A percentile compares a stretch with the other conserved stretches of the same genome.
phyloP scores from a whole-genome alignment of 2,329 filamentous ascomycete species.

The Colletotrichum agaves region DNA sequence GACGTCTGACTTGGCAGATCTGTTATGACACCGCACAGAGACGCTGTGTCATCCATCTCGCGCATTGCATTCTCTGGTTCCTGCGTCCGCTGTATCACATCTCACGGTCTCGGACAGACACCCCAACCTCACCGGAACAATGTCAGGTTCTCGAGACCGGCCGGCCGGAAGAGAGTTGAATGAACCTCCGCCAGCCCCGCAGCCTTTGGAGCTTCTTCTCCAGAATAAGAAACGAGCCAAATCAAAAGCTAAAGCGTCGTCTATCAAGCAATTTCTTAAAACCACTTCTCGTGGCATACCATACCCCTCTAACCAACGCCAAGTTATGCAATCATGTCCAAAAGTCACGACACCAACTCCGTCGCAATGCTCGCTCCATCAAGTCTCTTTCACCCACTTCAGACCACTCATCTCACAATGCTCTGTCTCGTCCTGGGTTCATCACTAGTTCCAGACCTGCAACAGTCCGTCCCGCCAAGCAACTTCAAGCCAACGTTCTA shows the following conservation, averaged over 20 bases:
- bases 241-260: neutral
- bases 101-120: neutral
- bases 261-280: neutral
- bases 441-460: too few relatives aligned
- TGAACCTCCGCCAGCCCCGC: too few relatives aligned
- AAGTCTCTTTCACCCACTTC: neutral
- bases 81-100: conserved; percentile 8
- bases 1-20: neutral
- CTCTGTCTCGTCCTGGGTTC: neutral
- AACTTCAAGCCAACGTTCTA: too few relatives aligned
- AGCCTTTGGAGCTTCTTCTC: too few relatives aligned
- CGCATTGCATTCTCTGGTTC: neutral
- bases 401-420: neutral
- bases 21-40: neutral
- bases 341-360: neutral
- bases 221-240: neutral
- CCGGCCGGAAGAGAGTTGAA: too few relatives aligned
- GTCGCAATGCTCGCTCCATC: neutral
- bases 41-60: neutral
- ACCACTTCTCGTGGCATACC: neutral
- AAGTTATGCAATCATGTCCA: neutral
- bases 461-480: too few relatives aligned
- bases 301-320: neutral
- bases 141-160: neutral
- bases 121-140: neutral